Evolutionary conservation across 176 grass and related monocot species (phyloP).

Genomic region (Paspalum notatum): DNA sequence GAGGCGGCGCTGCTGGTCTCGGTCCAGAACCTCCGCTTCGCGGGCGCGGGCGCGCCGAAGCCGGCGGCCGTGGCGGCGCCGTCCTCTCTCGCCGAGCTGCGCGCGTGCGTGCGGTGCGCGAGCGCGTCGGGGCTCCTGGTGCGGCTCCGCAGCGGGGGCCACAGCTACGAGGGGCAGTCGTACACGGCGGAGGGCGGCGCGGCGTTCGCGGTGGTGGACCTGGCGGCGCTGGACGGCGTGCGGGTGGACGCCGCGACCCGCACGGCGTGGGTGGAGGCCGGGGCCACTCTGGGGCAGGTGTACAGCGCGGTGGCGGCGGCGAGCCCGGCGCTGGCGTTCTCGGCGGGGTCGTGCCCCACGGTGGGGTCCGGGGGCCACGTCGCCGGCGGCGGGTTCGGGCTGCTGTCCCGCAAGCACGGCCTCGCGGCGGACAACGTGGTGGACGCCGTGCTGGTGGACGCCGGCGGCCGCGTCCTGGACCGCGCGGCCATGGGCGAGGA

Average conservation of each 20-base stretch:
- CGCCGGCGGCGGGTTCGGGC: constrained; percentile 75
- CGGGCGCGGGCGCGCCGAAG: constrained; percentile 7
- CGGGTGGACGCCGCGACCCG: constrained; percentile 17
- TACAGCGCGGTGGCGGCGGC: constrained; percentile 57
- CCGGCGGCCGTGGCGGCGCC: constrained; percentile 62
- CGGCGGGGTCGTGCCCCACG: constrained; percentile 71
- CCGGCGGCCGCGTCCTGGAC: constrained; percentile 46
- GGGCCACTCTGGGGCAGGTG: constrained; percentile 75
- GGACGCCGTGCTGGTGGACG: constrained; percentile 62
- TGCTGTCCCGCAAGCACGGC: constrained; percentile 71
- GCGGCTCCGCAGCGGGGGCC: constrained; percentile 72
- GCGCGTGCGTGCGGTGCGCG: constrained; percentile 48
- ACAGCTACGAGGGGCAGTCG: constrained; percentile 91
- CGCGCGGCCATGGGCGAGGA: constrained; percentile 61
- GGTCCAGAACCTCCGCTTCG: constrained; percentile 80
- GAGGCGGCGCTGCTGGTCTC: constrained; percentile 50
- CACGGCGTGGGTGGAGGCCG: constrained; percentile 68
- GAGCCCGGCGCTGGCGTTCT: constrained; percentile 52
- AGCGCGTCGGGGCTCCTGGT: constrained; percentile 40
- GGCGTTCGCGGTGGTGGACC: constrained; percentile 66
- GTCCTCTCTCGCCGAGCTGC: constrained; percentile 36
- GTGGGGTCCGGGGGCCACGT: constrained; percentile 74
- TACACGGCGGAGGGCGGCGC: constrained; percentile 41
- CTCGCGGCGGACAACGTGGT: constrained; percentile 74
- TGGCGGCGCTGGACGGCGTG: constrained; percentile 57